Conservation (phyloP, 345 rosid species). For the Eucalyptus sp. region DNA sequence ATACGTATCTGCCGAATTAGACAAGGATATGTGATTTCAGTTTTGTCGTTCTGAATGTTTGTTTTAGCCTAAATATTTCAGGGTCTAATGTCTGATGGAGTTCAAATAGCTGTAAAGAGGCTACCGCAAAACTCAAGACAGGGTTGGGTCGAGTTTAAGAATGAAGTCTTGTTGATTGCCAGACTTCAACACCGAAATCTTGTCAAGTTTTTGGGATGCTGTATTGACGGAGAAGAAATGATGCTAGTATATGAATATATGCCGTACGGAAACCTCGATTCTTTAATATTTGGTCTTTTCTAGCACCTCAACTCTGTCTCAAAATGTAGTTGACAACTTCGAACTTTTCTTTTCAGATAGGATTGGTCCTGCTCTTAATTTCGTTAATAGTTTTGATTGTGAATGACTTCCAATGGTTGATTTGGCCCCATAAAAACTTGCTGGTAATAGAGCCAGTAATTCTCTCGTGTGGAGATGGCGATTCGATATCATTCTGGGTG, state of each 20-base stretch:
- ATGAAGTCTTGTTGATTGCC: slow-evolving; percentile 7
- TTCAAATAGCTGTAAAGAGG: slow-evolving; percentile 13
- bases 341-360: background rate
- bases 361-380: too few relatives aligned
- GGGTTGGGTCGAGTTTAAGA: slow-evolving; percentile 11
- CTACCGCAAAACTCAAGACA: slow-evolving; percentile 4
- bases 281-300: slow-evolving; percentile 6
- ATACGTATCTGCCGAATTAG: too few relatives aligned
- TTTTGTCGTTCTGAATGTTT: too few relatives aligned
- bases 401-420: too few relatives aligned
- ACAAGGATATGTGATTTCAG: too few relatives aligned
- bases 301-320: background rate
- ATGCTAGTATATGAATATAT: slow-evolving; percentile 9
- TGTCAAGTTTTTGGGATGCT: slow-evolving; percentile 8
- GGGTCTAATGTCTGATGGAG: slow-evolving; percentile 7
- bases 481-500: slow-evolving; percentile 5
- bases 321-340: background rate
- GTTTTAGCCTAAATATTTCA: background rate
- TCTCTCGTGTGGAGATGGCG: background rate
- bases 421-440: too few relatives aligned
- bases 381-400: too few relatives aligned
- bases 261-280: slow-evolving; percentile 9
- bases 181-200: slow-evolving; percentile 17
- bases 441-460: background rate
- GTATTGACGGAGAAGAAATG: slow-evolving; percentile 3